phyloP scores from a whole-genome alignment of 495 filamentous ascomycete genomes.

The Neurospora cerealis region DNA sequence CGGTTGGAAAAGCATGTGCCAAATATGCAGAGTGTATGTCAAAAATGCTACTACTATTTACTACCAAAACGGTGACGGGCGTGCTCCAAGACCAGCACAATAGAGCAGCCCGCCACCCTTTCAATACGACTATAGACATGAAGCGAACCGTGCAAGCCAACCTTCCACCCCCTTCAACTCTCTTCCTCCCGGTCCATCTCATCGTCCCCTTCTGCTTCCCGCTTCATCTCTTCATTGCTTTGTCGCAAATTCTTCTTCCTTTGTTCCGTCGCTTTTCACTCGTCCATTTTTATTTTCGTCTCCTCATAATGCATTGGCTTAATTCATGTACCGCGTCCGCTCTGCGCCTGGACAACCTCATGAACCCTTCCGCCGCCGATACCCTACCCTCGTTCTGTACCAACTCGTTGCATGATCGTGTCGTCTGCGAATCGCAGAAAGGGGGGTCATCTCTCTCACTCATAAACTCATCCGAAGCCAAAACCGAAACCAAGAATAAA shows the following conservation, averaged over 20 bases:
- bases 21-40: not conserved
- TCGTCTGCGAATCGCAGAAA: not conserved
- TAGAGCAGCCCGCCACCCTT: not conserved
- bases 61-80: not conserved
- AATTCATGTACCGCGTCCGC: not conserved
- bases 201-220: not conserved
- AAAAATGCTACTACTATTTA: not conserved
- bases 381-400: not conserved
- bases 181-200: conserved; percentile 10
- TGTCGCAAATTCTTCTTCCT: conserved; percentile 3
- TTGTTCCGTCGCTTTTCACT: conserved; percentile 6
- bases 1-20: not conserved
- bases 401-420: not conserved
- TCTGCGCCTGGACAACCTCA: not conserved
- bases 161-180: conserved; percentile 19
- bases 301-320: conserved; percentile 5
- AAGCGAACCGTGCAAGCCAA: conserved; percentile 6
- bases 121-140: not conserved
- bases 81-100: not conserved
- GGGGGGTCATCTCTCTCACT: not conserved
- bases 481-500: not conserved
- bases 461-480: not conserved
- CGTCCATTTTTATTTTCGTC: conserved; percentile 8
- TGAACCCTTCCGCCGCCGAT: not conserved
- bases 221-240: conserved; percentile 1